Base-by-base conservation (phyloP, 257 asterid genomes). In the Cynanchum wilfordii region DNA sequence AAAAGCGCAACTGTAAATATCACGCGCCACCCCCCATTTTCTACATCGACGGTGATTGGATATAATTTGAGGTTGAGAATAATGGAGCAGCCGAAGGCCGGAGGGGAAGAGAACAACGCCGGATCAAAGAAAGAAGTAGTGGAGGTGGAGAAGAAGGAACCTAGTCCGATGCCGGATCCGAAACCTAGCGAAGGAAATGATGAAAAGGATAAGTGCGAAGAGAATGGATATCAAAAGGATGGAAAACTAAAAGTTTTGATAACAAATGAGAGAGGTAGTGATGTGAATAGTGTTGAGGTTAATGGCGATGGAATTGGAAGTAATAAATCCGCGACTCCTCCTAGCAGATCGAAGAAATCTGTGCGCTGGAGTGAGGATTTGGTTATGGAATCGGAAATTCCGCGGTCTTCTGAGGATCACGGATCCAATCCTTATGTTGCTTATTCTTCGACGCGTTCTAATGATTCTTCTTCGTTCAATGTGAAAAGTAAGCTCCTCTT, bases 361-460 rank as follows among this genome's bases (percentile, higher is more conserved):
- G 97, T 90, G 79, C 81, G 86, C 66, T 92, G 96, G 96, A 90
- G 90, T 77, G 73, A 90, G 76, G 91, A 89, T 59, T 82, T 93
- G 88, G 96, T 86, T 71, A 79, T 79, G 84, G 95, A 88, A 66
- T 58, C 90, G 69, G 86, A 92, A 75, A 68, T 76, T 45, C 90
- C 87, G 66, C 85, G 83, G 80, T 78, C 64, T 45, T 73, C 76
- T 2, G 87, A 84, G 74, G 72, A 71, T 22, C 86, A 72, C 62
- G 95, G 90, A 79, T 80, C 93, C 76, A 85, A 87, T 81, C 95
- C 93, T 7, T 88, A 89, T 75, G 88, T 84, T 24, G 80, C 86
- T 82, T 80, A 87, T 84, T 49, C 97, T 62, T 83, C 88, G 11
- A 82, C 93, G 57, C 77, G 88, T 27, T 76, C 85, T 47, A 57